Conservation (phyloP, 495 filamentous ascomycete species). For the Aspergillus asperescens region DNA sequence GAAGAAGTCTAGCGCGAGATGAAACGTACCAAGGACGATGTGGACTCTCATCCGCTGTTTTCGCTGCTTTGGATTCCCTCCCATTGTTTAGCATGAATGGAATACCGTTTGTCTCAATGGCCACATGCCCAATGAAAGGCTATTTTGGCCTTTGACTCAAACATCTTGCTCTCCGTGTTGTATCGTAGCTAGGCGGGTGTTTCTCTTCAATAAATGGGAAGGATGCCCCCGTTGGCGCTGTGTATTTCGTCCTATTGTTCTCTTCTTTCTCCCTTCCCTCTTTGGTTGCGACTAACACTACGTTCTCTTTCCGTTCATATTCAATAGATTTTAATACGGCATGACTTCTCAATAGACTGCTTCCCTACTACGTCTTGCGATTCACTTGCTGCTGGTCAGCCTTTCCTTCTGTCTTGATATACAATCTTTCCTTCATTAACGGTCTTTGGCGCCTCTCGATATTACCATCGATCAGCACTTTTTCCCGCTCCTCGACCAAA, state of each 20-base stretch:
- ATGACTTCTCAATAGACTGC: slow-evolving; percentile 14
- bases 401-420: slow-evolving; percentile 3
- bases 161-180: neutral
- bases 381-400: slow-evolving; percentile 14
- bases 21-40: slow-evolving; percentile 13
- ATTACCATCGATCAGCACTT: neutral
- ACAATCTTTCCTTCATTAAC: neutral
- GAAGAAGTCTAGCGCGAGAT: slow-evolving; percentile 8
- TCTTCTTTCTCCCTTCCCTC: neutral
- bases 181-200: neutral
- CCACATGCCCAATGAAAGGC: neutral
- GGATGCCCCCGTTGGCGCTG: neutral
- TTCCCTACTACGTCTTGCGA: slow-evolving; percentile 1
- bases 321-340: slow-evolving; percentile 20
- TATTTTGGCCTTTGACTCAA: slow-evolving; percentile 5
- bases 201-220: slow-evolving; percentile 6
- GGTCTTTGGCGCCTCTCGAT: neutral
- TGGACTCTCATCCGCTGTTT: neutral
- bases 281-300: neutral
- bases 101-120: neutral
- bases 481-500: neutral
- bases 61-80: neutral
- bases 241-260: slow-evolving; percentile 7
- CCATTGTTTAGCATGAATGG: neutral
- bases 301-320: neutral